Evolutionary conservation across 73 alveolate genomes (phyloP).

Genomic region (Paramecium tetraurelia): DNA sequence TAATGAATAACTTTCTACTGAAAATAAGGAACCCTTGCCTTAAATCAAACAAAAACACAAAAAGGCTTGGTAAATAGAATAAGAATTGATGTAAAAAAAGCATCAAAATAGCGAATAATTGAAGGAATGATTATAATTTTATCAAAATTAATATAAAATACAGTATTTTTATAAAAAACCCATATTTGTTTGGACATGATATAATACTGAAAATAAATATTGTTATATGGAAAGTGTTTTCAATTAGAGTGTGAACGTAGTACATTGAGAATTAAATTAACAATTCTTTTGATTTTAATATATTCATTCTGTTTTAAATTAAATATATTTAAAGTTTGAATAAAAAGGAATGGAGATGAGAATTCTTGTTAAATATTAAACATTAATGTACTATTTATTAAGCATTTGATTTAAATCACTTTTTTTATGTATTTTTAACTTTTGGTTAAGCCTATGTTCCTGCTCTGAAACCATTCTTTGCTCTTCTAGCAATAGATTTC

Average conservation of each 20-base stretch:
- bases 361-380: neutral
- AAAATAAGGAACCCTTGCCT: neutral
- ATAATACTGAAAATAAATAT: too few species aligned
- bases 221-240: neutral
- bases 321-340: neutral
- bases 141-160: neutral
- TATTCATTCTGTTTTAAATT: neutral
- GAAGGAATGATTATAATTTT: neutral
- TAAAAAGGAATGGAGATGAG: neutral
- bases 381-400: neutral
- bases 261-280: too few species aligned
- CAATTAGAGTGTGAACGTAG: too few species aligned
- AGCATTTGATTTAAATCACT: constrained; percentile 9
- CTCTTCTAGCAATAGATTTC: constrained; percentile 82
- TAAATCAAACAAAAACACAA: neutral
- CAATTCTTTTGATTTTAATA: neutral
- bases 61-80: constrained; percentile 1
- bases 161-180: too few species aligned
- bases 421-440: constrained; percentile 14
- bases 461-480: constrained; percentile 90
- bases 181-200: too few species aligned
- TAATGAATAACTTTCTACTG: neutral
- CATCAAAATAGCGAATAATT: neutral
- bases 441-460: constrained; percentile 72
- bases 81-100: neutral